These are phyloP conservation scores for Triticum monococcum DNA, from an alignment of 176 grass and related monocot species.

Conservation along the genomic window DNA sequence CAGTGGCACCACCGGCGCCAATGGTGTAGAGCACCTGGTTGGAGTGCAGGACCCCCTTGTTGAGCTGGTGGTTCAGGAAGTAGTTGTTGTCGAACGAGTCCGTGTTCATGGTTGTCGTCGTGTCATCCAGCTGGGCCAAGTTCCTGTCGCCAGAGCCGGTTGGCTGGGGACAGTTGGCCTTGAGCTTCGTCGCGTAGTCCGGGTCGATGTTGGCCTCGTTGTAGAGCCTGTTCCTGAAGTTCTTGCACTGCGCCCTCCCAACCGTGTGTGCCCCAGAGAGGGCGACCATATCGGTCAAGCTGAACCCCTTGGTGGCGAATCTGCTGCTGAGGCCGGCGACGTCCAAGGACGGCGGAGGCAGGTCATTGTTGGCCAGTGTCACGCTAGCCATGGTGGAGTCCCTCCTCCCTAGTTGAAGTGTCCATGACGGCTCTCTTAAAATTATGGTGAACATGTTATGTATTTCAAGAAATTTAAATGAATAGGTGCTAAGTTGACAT, in stretches of 20 bases:
- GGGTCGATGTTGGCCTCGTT: constrained; percentile 13
- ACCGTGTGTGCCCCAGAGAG: constrained; percentile 83
- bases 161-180: constrained; percentile 36
- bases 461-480: too few relatives aligned
- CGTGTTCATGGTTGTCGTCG: not conserved
- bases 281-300: constrained; percentile 40
- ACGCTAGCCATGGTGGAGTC: constrained; percentile 31
- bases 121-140: constrained; percentile 13
- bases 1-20: constrained; percentile 11
- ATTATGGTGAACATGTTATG: too few relatives aligned
- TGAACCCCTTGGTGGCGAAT: not conserved
- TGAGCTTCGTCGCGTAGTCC: constrained; percentile 34
- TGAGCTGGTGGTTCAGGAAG: constrained; percentile 35
- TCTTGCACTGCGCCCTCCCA: constrained; percentile 51
- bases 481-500: too few relatives aligned
- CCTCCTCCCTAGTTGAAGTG: constrained; percentile 42
- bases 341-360: not conserved
- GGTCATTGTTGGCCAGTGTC: not conserved
- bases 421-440: constrained; percentile 45
- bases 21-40: constrained; percentile 45
- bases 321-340: not conserved
- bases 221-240: constrained; percentile 35
- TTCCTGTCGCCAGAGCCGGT: constrained; percentile 6
- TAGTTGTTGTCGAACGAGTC: constrained; percentile 40
- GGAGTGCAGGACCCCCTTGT: constrained; percentile 47